Evolutionary conservation across 164 flowering plant genomes (phyloP), one percentile per base, ranked within the genome.

Genomic region (Kalanchoe fedtschenkoi): DNA sequence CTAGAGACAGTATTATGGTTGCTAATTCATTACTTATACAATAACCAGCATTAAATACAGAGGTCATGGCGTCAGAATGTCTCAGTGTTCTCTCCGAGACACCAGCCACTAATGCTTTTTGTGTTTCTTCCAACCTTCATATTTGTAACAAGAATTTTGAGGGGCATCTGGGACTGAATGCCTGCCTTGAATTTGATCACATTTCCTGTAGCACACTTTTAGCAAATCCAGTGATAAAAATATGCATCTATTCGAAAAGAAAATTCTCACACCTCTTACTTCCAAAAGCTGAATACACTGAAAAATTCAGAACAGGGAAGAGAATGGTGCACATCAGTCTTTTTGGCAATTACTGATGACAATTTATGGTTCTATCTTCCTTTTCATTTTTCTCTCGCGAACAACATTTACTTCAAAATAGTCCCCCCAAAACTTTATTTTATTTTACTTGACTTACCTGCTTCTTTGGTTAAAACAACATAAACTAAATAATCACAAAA

Each of bases 71-170:
- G 37, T 76, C 77, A 22, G 85, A 89, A 41, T 91, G 95, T 71
- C 95, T 81, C 21, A 60, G 5, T 43, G 87, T 68, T 78, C 97
- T 82, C 75, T 89, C 93, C 24, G 93, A 78, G 60, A 95, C 97
- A 61, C 93, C 84, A 59, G 95, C 95, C 56, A 95, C 96, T 72
- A 91, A 71, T 61, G 97, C 96, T 71, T 89, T n/a, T 91, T 34
- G 99, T 95, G 75, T 95, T 91, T 74, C 99, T 81, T 57, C 97
- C 97, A 14, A 95, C 96, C 70, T 79, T 87, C 24, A 96, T 91
- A 74, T 95, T 84, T 8, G 99, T 95, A 63, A 95, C 76, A 21
- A 95, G 87, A 91, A 95, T 91, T 70, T 73, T 87, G 8, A 95
- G 79, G 34, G 89, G 83, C 80, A 80, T 64, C 46, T 69, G 79